Conservation (phyloP, 1,284 basidiomycete genomes). For the Wallemia ichthyophaga region DNA sequence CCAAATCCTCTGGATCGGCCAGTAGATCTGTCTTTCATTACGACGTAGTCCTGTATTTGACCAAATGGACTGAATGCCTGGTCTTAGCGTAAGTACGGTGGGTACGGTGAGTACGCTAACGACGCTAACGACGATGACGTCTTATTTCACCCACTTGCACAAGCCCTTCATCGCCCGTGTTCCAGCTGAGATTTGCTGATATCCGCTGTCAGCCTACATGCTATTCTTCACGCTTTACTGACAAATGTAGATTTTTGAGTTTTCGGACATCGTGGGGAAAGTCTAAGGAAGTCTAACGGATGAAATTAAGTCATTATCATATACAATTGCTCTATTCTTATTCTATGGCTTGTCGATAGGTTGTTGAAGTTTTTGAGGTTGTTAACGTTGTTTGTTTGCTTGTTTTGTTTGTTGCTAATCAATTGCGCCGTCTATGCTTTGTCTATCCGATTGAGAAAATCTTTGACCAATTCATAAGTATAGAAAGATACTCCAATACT, state of each 20-base stretch:
- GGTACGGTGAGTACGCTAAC: too few species aligned
- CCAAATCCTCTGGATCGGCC: conserved; percentile 88
- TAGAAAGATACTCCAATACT: neutral
- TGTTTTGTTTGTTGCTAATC: too few species aligned
- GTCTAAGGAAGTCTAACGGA: too few species aligned
- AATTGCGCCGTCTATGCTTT: too few species aligned
- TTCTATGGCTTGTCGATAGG: too few species aligned
- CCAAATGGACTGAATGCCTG: neutral
- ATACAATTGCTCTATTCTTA: too few species aligned
- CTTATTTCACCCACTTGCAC: neutral
- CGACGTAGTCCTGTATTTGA: neutral
- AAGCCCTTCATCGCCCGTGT: neutral
- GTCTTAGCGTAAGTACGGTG: too few species aligned
- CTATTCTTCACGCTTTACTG: neutral
- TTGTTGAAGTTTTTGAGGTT: too few species aligned
- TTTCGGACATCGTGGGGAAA: neutral
- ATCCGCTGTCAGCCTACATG: neutral
- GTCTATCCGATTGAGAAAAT: neutral
- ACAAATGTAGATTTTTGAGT: neutral
- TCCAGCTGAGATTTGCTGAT: neutral
- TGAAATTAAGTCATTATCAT: too few species aligned
- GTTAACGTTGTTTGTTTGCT: too few species aligned
- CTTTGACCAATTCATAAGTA: neutral
- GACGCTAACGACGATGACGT: neutral
- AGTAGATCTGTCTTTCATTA: conserved; percentile 60